Percentiles rank a stretch among this genome's conserved stretches.
Conservation (phyloP, 768 basidiomycete species). For the Kwoniella sp. region DNA sequence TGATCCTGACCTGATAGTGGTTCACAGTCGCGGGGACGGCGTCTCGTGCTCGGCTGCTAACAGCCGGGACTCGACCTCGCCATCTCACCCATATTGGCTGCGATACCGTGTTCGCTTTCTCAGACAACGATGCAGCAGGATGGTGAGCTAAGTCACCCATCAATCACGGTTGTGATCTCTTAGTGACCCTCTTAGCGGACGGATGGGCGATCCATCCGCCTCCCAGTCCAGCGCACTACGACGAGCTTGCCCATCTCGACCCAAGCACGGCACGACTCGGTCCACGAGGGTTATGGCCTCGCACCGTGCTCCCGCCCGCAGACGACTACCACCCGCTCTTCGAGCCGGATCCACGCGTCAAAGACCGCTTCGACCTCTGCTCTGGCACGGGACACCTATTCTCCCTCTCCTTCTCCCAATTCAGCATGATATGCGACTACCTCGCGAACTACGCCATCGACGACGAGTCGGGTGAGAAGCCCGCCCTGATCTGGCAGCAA, state of each 20-base stretch:
- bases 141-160: too few relatives aligned
- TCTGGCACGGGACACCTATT: background rate
- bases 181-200: background rate
- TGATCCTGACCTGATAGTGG: too few relatives aligned
- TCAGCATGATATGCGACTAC: background rate
- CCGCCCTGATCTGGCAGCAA: background rate
- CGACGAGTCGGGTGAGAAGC: background rate
- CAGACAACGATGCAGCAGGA: too few relatives aligned
- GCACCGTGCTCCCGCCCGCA: background rate
- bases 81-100: too few relatives aligned
- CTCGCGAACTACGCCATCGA: background rate
- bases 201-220: background rate
- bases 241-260: background rate
- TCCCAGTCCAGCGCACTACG: background rate
- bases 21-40: too few relatives aligned
- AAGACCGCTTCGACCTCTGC: background rate
- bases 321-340: background rate
- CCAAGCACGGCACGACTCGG: too few relatives aligned
- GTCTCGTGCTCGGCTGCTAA: too few relatives aligned
- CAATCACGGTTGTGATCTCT: background rate
- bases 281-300: too few relatives aligned
- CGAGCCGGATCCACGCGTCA: too few relatives aligned
- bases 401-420: background rate
- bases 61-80: too few relatives aligned
- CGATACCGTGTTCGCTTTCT: too few relatives aligned